Evolutionary conservation across 2,329 filamentous ascomycete species (phyloP).

Genomic region (Xylogone sp.): DNA sequence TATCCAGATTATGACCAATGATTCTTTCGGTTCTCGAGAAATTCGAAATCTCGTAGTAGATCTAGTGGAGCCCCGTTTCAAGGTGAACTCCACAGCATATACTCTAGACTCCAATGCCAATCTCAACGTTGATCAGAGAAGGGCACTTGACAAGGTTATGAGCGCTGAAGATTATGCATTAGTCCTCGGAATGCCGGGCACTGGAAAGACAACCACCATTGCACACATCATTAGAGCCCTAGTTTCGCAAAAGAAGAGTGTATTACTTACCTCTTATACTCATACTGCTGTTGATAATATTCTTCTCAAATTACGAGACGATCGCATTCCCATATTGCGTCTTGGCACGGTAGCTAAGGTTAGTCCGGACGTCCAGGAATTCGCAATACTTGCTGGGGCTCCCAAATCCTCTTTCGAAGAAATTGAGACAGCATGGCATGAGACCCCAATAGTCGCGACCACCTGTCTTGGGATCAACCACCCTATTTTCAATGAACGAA

Average conservation of each 20-base stretch:
- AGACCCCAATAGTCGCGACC: conserved; percentile 85
- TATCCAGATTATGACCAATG: conserved; percentile 84
- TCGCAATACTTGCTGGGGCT: conserved; percentile 73
- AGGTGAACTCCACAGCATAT: conserved; percentile 59
- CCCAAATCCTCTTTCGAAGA: conserved; percentile 77
- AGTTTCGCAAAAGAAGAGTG: conserved; percentile 84
- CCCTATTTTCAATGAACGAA: conserved; percentile 78
- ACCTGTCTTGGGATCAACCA: conserved; percentile 93
- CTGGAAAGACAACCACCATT: conserved; percentile 97
- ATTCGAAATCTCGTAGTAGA: conserved; percentile 81
- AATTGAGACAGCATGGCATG: conserved; percentile 78
- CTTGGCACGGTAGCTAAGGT: conserved; percentile 82
- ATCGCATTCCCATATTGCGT: conserved; percentile 76
- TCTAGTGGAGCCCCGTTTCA: conserved; percentile 69
- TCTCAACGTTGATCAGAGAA: conserved; percentile 83
- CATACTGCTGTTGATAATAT: conserved; percentile 99
- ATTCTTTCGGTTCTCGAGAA: conserved; percentile 64
- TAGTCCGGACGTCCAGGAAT: conserved; percentile 81
- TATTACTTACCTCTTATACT: conserved; percentile 91
- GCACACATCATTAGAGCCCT: conserved; percentile 93
- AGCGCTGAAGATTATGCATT: conserved; percentile 91
- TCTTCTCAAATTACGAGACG: conserved; percentile 79
- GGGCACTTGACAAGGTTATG: conserved; percentile 92
- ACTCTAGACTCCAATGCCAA: conserved; percentile 56
- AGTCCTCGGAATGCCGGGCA: conserved; percentile 97